Conservation (phyloP, 306 rosid species). For the Alnus glutinosa region DNA sequence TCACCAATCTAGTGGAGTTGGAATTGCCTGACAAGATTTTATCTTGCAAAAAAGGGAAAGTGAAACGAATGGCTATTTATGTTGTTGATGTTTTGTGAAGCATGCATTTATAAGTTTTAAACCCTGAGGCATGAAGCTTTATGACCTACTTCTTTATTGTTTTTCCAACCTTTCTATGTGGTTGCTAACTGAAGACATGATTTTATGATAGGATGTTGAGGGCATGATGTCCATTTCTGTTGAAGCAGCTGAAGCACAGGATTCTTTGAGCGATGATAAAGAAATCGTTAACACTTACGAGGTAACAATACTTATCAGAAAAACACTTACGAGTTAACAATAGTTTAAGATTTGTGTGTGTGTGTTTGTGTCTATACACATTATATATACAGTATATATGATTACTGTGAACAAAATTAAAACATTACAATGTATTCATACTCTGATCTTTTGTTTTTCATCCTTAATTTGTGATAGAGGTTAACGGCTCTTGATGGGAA, state of each 20-base stretch:
- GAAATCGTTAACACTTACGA: conserved; percentile 87
- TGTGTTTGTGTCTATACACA: too few relatives aligned
- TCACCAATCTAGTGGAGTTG: conserved; percentile 17
- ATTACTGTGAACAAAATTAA: background rate
- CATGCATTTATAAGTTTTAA: background rate
- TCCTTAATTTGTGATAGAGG: conserved; percentile 53
- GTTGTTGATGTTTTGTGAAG: background rate
- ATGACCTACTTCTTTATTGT: background rate
- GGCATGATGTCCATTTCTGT: conserved; percentile 99
- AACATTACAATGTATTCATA: conserved; percentile 1
- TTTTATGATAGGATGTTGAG: conserved; percentile 82
- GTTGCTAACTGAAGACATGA: conserved; percentile 36
- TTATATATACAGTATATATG: background rate
- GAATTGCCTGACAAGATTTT: background rate
- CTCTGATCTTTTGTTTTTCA: background rate
- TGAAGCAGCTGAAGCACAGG: conserved; percentile 93
- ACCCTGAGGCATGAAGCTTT: background rate
- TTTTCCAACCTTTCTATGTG: conserved; percentile 16
- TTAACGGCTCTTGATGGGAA: conserved; percentile 95
- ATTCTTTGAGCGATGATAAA: conserved; percentile 85
- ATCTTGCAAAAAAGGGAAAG: background rate
- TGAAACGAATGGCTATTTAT: background rate
- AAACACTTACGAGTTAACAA: too few relatives aligned
- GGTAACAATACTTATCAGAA: conserved; percentile 36
- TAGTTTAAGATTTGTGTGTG: too few relatives aligned